Base-by-base conservation (phyloP, 2,329 filamentous ascomycete genomes). In the Dryadomyces quercivorus region DNA sequence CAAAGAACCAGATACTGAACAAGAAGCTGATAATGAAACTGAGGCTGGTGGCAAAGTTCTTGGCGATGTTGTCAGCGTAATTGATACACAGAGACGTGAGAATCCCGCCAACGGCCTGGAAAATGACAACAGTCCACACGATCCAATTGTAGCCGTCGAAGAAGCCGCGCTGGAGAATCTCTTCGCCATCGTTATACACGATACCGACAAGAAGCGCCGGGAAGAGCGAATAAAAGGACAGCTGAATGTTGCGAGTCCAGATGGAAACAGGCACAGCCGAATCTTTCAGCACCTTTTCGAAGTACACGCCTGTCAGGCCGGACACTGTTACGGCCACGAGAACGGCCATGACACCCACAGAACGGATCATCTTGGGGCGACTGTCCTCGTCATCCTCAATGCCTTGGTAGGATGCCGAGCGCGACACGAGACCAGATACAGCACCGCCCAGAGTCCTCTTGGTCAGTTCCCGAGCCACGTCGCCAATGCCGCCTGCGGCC, bases 141-240 rank as follows among this genome's bases (percentile, higher is more conserved):
- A 92, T 77, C 76, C 81, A 86, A 66, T 95, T 96, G 70, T 97
- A 98, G 2, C 93, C 93, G 55, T 87, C 85, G 62, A 98, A 97
- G 69, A 97, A 95, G 13, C 93, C 93, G 58, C 88, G 82, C 67
- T 85, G 81, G 26, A 84, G 78, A 59, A 98, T 90, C 44, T 86
- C 84, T 57, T 84, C 81, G 26, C 92, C 93, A 61, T 98, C 93
- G 59, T 89, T 87, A 70, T 88, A 87, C 2, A 94, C 71, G 6
- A 97, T 85, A 1, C 92, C 93, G 52, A 95, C 77, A 55, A 97
- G 82, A 0, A 96, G 75, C 1, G 91, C 87, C 0, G 92, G 89
- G 62, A 96, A 92, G 1, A 97, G 75, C 1, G 91, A 95, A 72
- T 95, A 98, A 65, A 96, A 88, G 1, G 90, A 91, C 22, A 98